Conservation (phyloP, 1,284 basidiomycete species). For the Naganishia liquefaciens region DNA sequence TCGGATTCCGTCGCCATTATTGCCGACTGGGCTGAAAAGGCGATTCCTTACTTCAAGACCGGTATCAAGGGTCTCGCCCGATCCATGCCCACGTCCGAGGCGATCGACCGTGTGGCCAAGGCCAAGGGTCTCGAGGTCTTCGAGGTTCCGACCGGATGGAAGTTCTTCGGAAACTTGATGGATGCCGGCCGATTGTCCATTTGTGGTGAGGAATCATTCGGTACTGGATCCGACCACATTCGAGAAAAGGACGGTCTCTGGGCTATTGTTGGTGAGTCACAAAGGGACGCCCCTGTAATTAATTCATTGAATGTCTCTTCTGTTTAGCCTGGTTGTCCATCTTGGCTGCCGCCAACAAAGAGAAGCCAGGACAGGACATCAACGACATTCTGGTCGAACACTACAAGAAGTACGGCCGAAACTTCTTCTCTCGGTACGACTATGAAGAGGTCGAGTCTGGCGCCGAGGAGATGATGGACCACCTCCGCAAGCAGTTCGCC, state of each 20-base stretch:
- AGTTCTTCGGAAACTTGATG: constrained; percentile 99
- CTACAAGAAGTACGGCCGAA: constrained; percentile 91
- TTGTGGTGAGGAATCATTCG: constrained; percentile 98
- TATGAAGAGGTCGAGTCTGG: constrained; percentile 96
- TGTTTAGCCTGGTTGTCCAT: constrained; percentile 90
- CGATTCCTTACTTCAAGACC: constrained; percentile 91
- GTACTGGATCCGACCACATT: constrained; percentile 99
- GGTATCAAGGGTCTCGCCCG: constrained; percentile 94
- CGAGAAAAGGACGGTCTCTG: constrained; percentile 99
- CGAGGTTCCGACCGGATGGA: constrained; percentile 98
- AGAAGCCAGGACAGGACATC: constrained; percentile 76
- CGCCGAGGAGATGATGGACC: constrained; percentile 79
- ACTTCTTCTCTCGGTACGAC: constrained; percentile 97
- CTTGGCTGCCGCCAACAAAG: constrained; percentile 85
- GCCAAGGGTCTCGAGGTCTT: constrained; percentile 91
- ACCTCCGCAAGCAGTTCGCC: constrained; percentile 72
- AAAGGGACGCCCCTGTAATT: background rate
- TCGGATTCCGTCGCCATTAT: constrained; percentile 98
- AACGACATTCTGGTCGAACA: constrained; percentile 83
- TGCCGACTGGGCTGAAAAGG: constrained; percentile 88
- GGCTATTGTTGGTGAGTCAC: constrained; percentile 81
- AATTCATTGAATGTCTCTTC: background rate
- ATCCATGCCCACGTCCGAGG: constrained; percentile 95
- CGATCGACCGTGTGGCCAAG: constrained; percentile 94
- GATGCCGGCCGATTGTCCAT: constrained; percentile 95